These are phyloP conservation scores for Lanmaoa rubissima DNA, from an alignment of 768 basidiomycete species.

Conservation along the genomic window DNA sequence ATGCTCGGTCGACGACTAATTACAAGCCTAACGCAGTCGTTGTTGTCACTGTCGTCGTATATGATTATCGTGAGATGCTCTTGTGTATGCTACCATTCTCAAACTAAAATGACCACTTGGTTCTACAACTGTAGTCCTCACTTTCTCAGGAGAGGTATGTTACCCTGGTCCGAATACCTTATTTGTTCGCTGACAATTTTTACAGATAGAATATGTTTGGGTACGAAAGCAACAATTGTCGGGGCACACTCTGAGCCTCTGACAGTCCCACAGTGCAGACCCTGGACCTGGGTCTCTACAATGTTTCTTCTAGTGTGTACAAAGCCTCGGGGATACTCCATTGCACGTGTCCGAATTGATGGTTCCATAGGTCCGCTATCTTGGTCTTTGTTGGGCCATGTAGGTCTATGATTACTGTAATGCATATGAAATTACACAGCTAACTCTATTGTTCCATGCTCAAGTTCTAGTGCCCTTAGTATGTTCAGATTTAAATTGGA, in stretches of 20 bases:
- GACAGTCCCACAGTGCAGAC: neutral
- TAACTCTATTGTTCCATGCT: neutral
- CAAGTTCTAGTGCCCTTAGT: neutral
- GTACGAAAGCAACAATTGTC: neutral
- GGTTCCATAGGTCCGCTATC: conserved; percentile 1
- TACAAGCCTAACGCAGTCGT: neutral
- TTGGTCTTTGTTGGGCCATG: conserved; percentile 5
- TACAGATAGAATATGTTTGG: conserved; percentile 15
- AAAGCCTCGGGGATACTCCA: too few species aligned
- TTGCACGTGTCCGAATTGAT: neutral
- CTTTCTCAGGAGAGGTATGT: neutral
- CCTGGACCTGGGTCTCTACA: conserved; percentile 12
- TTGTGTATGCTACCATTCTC: too few species aligned
- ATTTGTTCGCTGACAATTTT: neutral
- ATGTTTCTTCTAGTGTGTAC: conserved; percentile 6
- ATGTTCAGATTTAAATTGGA: neutral
- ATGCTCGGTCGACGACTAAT: neutral
- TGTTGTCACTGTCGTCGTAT: neutral
- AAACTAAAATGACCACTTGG: neutral
- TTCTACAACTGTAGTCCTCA: neutral
- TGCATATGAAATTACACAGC: too few species aligned
- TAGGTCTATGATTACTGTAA: neutral
- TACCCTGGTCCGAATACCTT: neutral
- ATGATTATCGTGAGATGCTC: conserved; percentile 7
- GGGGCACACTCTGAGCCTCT: too few species aligned